phyloP scores from a whole-genome alignment of 495 filamentous ascomycete genomes.

The Penicillium desertorum region DNA sequence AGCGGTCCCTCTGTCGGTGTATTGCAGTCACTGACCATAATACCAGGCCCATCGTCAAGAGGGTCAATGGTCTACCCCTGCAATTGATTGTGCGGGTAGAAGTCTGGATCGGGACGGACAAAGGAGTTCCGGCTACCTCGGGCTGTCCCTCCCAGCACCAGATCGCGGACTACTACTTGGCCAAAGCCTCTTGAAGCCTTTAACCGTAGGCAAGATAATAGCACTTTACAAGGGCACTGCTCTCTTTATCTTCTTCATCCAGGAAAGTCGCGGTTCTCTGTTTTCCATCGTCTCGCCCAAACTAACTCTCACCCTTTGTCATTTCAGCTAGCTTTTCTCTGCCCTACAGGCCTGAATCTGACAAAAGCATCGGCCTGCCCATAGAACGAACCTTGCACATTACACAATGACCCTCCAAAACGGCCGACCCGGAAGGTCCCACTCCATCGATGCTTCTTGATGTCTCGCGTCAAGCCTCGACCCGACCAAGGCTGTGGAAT shows the following conservation, averaged over 20 bases:
- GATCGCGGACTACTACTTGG: not conserved
- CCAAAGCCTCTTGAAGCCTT: no score
- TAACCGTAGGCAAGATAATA: not conserved
- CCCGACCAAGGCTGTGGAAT: not conserved
- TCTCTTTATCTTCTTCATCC: slow-evolving; percentile 4
- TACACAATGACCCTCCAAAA: not conserved
- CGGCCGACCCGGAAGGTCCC: slow-evolving; percentile 3
- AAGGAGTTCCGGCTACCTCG: slow-evolving; percentile 6
- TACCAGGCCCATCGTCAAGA: not conserved
- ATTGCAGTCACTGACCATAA: not conserved
- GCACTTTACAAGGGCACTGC: not conserved
- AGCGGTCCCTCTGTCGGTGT: not conserved
- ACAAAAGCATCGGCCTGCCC: not conserved
- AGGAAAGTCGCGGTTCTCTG: slow-evolving; percentile 3
- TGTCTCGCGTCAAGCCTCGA: slow-evolving; percentile 7
- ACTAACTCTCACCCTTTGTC: slow-evolving; percentile 1
- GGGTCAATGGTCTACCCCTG: no score
- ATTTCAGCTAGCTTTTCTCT: not conserved
- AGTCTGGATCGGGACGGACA: slow-evolving; percentile 7
- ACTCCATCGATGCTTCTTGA: slow-evolving; percentile 1
- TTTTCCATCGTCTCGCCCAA: not conserved
- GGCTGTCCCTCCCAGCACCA: slow-evolving; percentile 5
- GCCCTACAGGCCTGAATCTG: not conserved
- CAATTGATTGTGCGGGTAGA: not conserved
- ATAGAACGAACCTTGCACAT: not conserved